These are phyloP conservation scores for Citrullus amarus DNA, from an alignment of 306 rosid species.

Conservation along the genomic window DNA sequence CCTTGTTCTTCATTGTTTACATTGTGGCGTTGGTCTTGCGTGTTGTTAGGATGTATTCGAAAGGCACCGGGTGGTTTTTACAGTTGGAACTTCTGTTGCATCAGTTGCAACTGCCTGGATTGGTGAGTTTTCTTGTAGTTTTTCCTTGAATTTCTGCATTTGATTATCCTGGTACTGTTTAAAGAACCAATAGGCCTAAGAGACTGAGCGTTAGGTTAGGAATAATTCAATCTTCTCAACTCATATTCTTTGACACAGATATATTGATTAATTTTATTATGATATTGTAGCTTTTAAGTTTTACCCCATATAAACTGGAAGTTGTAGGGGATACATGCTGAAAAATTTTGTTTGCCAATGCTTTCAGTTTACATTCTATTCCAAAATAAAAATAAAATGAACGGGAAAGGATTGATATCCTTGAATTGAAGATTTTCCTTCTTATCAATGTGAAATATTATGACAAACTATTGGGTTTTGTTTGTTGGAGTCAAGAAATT, in stretches of 20 bases:
- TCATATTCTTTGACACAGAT: neutral
- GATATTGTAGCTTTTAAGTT: neutral
- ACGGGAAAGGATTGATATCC: neutral
- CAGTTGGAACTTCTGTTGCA: constrained; percentile 77
- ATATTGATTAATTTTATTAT: neutral
- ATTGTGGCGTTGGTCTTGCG: neutral
- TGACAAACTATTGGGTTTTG: neutral
- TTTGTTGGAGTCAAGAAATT: neutral
- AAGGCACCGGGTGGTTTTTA: constrained; percentile 69
- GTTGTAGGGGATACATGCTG: neutral
- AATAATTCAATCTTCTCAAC: neutral
- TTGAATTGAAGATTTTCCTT: neutral
- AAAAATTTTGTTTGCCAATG: neutral
- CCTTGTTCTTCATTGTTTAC: neutral
- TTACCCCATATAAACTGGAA: neutral
- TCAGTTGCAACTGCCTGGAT: constrained; percentile 79
- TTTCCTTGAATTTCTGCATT: neutral
- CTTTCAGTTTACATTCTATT: neutral
- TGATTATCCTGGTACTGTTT: constrained; percentile 1
- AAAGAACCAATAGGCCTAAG: neutral
- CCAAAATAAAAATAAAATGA: neutral
- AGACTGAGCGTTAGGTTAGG: too few species aligned
- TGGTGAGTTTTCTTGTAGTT: constrained; percentile 32
- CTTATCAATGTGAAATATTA: neutral
- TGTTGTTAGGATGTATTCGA: constrained; percentile 60